Evolutionary conservation across 2,329 filamentous ascomycete species (phyloP), one percentile per base, ranked within the genome.

Genomic region (Penicillium palitans): DNA sequence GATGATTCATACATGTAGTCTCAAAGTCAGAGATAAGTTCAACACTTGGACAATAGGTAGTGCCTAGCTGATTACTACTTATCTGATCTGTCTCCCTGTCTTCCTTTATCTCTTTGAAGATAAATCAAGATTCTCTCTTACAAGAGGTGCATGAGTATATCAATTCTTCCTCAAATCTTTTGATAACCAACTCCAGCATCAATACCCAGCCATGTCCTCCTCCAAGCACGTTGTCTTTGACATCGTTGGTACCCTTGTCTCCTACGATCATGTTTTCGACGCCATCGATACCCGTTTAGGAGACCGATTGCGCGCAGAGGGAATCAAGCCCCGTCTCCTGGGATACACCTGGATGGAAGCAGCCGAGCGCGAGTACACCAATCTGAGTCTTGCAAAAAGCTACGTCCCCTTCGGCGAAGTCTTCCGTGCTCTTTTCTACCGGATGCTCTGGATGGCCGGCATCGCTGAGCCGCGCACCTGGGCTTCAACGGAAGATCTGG

Each of bases 291-390:
- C 66, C 41, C 70, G 68, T 17, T 69, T 80, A 10, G 78, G 78
- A 42, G 54, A 69, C 24, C 70, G 70, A 25, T 72, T 81, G 2
- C 65, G 65, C 33, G 55, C 63, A 19, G 59, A 75, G 29, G 68
- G 61, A 25, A 73, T 80, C 55, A 72, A 71, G 5, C 66, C 77
- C 0, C 69, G 68, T 13, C 66, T 75, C 6, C 74, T 80, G 10
- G 78, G 74, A 15, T 77, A 71, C 49, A 68, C 74, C 5, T 80
- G 76, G 78, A 74, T 78, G 61, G 75, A 76, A 47, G 69, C 70
- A 4, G 72, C 76, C 4, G 79, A 80, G 55, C 71, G 74, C 6
- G 77, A 81, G 59, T 80, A 77, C 63, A 80, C 78, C 6, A 80
- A 76, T 54, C 70, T 81, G 4, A 77, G 73, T 40, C 68, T 80